Conservation (phyloP, 2,329 filamentous ascomycete genomes). For the Diaporthe sp. region DNA sequence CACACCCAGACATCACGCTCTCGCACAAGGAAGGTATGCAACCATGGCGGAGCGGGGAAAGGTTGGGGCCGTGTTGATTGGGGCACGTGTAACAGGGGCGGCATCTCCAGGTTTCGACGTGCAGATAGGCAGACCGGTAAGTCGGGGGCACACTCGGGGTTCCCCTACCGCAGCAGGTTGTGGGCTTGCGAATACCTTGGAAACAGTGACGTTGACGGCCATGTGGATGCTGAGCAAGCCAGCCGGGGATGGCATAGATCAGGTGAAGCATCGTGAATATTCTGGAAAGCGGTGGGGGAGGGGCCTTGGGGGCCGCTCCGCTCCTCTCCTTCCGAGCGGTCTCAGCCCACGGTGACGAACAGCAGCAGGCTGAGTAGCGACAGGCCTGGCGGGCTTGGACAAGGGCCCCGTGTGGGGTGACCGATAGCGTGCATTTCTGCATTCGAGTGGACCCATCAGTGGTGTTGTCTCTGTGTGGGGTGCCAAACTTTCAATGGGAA, state of each 20-base stretch:
- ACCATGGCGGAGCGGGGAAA: constrained; percentile 36
- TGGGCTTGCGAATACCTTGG: constrained; percentile 1
- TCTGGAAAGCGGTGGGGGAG: constrained; percentile 32
- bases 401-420: constrained; percentile 21
- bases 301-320: constrained; percentile 7
- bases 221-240: constrained; percentile 22
- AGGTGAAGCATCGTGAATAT: constrained; percentile 31
- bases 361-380: constrained; percentile 9
- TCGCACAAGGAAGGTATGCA: constrained; percentile 20
- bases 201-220: constrained; percentile 6
- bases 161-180: constrained; percentile 2
- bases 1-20: constrained; percentile 28
- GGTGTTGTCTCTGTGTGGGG: constrained; percentile 27
- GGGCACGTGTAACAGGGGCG: constrained; percentile 33
- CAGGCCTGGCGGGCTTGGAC: constrained; percentile 22
- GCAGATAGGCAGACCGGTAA: constrained; percentile 32
- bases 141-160: constrained; percentile 13
- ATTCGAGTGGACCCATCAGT: constrained; percentile 22
- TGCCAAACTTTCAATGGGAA: constrained; percentile 1
- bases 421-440: constrained; percentile 13
- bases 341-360: constrained; percentile 27
- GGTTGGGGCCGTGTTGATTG: constrained; percentile 30
- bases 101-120: constrained; percentile 29
- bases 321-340: constrained; percentile 8
- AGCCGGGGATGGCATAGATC: background rate